phyloP scores from a whole-genome alignment of 805 yeast genomes.

The Grigorovia jiainica region DNA sequence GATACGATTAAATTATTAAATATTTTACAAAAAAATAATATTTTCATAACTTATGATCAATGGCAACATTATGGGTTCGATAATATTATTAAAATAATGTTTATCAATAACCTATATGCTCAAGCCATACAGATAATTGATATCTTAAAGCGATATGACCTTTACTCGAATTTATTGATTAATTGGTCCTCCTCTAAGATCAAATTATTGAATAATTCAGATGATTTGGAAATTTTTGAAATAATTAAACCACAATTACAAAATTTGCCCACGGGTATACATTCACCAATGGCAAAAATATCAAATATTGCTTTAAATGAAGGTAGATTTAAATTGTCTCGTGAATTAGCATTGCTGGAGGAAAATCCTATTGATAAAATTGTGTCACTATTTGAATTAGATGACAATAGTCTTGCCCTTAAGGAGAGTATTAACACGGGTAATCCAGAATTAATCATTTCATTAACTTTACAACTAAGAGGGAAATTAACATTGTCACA shows the following conservation, averaged over 20 bases:
- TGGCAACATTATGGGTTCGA: constrained; percentile 44
- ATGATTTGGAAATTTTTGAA: constrained; percentile 51
- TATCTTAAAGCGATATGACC: constrained; percentile 35
- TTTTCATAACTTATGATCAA: constrained; percentile 56
- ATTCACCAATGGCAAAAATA: constrained; percentile 30
- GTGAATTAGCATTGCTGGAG: constrained; percentile 59
- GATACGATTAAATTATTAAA: constrained; percentile 59
- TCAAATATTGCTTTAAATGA: constrained; percentile 35
- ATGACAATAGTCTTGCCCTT: constrained; percentile 61
- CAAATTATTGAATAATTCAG: constrained; percentile 38
- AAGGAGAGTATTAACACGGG: constrained; percentile 54
- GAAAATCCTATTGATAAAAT: constrained; percentile 48
- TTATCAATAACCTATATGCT: constrained; percentile 49
- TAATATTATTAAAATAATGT: constrained; percentile 45
- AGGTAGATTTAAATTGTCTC: constrained; percentile 65
- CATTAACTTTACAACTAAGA: constrained; percentile 38
- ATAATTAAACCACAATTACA: constrained; percentile 29
- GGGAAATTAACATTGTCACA: constrained; percentile 52
- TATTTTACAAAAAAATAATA: constrained; percentile 54
- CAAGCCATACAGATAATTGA: constrained; percentile 55
- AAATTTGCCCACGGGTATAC: constrained; percentile 19
- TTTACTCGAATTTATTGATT: constrained; percentile 42
- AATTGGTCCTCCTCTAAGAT: constrained; percentile 79
- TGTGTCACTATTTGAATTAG: constrained; percentile 56
- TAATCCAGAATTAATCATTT: constrained; percentile 47